phyloP scores from a whole-genome alignment of 768 basidiomycete species.

The Pisolithus orientalis region DNA sequence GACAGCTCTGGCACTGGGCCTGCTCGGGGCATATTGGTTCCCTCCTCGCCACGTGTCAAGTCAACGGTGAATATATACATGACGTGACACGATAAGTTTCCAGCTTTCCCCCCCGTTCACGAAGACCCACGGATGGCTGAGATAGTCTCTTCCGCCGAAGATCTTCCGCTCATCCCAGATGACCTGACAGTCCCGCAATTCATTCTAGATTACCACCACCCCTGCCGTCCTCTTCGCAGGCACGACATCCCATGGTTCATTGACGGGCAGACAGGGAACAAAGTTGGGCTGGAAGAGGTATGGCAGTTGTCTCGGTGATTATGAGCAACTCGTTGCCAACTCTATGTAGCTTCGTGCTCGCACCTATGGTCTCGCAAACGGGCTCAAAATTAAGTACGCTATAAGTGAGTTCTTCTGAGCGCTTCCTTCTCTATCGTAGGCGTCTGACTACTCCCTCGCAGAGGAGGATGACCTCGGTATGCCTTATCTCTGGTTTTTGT shows the following conservation, averaged over 20 bases:
- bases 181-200: slow-evolving; percentile 63
- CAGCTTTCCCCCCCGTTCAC: neutral
- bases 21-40: no score
- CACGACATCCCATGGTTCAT: slow-evolving; percentile 49
- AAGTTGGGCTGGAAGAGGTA: slow-evolving; percentile 44
- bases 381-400: slow-evolving; percentile 39
- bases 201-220: slow-evolving; percentile 42
- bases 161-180: slow-evolving; percentile 44
- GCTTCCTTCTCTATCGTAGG: neutral
- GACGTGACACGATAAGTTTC: no score
- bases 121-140: slow-evolving; percentile 13
- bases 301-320: slow-evolving; percentile 3
- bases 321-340: neutral
- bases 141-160: slow-evolving; percentile 23
- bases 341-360: slow-evolving; percentile 32
- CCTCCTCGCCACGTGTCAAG: no score
- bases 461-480: slow-evolving; percentile 49
- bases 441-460: slow-evolving; percentile 13
- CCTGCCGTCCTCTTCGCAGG: slow-evolving; percentile 40
- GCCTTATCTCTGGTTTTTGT: slow-evolving; percentile 6
- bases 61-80: no score
- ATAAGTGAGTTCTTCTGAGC: slow-evolving; percentile 33
- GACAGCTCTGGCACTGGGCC: no score
- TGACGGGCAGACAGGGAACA: slow-evolving; percentile 46
- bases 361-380: slow-evolving; percentile 49